A percentile compares a stretch with the other conserved stretches of the same genome.
Conservation (phyloP, 148 eudicot genomes). For the Cornus controversa region DNA sequence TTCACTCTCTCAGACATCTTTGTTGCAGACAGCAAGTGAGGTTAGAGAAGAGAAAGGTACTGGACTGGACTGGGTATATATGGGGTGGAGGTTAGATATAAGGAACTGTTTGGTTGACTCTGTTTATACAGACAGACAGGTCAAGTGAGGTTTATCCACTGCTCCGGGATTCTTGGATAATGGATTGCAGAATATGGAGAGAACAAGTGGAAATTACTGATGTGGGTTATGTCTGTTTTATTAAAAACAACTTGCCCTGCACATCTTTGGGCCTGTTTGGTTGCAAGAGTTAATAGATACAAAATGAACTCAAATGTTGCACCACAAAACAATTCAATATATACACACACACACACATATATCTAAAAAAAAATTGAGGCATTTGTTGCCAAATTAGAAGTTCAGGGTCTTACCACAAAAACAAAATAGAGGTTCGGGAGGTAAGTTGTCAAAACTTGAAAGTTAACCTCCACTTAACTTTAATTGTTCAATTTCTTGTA, state of each 20-base stretch:
- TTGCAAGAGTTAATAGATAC: neutral
- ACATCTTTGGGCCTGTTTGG: neutral
- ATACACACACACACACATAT: too few species aligned
- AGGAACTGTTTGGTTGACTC: neutral
- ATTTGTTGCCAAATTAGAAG: too few species aligned
- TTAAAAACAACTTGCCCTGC: neutral
- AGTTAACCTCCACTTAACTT: too few species aligned
- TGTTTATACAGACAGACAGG: neutral
- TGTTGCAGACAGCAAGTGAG: too few species aligned
- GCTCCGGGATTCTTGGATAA: neutral
- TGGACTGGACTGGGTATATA: neutral
- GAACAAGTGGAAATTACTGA: neutral
- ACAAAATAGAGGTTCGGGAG: too few species aligned
- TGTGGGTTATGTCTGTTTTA: neutral
- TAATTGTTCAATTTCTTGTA: too few species aligned
- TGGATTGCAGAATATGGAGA: neutral
- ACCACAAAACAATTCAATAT: too few species aligned
- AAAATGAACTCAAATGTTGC: neutral
- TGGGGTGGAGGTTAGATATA: neutral
- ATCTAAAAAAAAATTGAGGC: too few species aligned
- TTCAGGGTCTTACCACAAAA: too few species aligned
- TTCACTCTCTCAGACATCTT: conserved; percentile 24
- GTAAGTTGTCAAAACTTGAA: too few species aligned
- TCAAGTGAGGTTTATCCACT: neutral
- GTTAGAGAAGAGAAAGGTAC: too few species aligned